Evolutionary conservation across 2,329 filamentous ascomycete genomes (phyloP).

Genomic region (Periglandula ipomoeae): DNA sequence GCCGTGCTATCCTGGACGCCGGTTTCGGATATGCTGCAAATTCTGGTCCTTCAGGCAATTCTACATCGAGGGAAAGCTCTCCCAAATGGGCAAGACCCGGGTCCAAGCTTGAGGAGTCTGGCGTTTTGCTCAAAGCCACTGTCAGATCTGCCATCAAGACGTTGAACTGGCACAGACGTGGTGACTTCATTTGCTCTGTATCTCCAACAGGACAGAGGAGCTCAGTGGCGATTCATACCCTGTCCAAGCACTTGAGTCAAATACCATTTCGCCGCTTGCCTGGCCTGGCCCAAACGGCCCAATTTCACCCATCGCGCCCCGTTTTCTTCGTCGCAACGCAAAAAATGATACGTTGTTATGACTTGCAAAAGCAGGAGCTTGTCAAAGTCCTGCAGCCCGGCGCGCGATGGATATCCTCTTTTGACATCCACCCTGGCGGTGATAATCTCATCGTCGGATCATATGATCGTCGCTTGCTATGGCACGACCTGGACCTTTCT

Average conservation of each 20-base stretch:
- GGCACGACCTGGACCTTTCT: slow-evolving; percentile 94
- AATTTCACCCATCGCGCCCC: slow-evolving; percentile 89
- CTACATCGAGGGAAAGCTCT: slow-evolving; percentile 61
- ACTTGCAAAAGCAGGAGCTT: slow-evolving; percentile 82
- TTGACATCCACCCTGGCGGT: slow-evolving; percentile 86
- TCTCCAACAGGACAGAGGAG: slow-evolving; percentile 69
- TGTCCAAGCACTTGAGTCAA: slow-evolving; percentile 91
- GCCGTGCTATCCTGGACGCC: slow-evolving; percentile 68
- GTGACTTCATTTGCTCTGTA: slow-evolving; percentile 90
- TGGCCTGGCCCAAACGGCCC: slow-evolving; percentile 73
- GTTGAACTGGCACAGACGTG: slow-evolving; percentile 86
- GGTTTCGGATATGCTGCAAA: slow-evolving; percentile 91
- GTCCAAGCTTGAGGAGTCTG: slow-evolving; percentile 61
- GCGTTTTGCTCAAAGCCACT: slow-evolving; percentile 72
- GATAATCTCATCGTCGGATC: slow-evolving; percentile 92
- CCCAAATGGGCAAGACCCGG: slow-evolving; percentile 80
- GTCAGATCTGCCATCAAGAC: slow-evolving; percentile 76
- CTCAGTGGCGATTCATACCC: slow-evolving; percentile 86
- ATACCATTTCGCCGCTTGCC: slow-evolving; percentile 77
- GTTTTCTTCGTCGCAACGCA: slow-evolving; percentile 96
- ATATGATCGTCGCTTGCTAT: slow-evolving; percentile 87
- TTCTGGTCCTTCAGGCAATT: slow-evolving; percentile 41
- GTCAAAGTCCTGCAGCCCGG: slow-evolving; percentile 91
- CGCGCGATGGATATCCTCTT: slow-evolving; percentile 84
- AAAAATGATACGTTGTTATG: slow-evolving; percentile 86